These are phyloP conservation scores for Obba rivulosa DNA, from an alignment of 768 basidiomycete species.

Conservation along the genomic window DNA sequence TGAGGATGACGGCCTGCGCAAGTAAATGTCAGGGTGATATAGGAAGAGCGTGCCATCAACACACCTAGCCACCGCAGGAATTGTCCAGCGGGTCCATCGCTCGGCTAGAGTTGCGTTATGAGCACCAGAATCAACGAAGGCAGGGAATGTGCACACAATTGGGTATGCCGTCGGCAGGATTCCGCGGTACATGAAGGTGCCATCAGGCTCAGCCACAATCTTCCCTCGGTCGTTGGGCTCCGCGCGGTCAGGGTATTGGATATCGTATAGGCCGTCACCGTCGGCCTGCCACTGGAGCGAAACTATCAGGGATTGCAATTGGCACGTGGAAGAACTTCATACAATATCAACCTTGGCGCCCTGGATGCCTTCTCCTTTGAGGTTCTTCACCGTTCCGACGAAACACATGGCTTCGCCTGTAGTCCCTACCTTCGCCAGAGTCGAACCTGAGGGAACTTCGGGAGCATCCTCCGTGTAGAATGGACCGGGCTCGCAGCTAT, in stretches of 20 bases:
- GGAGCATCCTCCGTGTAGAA: constrained; percentile 30
- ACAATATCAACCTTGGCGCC: constrained; percentile 31
- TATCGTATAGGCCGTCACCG: constrained; percentile 33
- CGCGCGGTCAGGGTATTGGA: constrained; percentile 25
- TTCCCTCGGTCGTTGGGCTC: constrained; percentile 27
- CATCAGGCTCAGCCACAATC: constrained; percentile 25
- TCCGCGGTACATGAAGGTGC: constrained; percentile 26
- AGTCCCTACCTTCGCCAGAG: constrained; percentile 19
- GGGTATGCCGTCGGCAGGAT: constrained; percentile 29
- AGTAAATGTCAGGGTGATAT: background rate
- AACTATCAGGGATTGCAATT: background rate
- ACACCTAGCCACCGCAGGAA: constrained; percentile 22
- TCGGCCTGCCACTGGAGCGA: constrained; percentile 33
- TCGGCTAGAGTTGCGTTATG: constrained; percentile 14
- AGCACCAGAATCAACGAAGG: background rate
- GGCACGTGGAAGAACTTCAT: constrained; percentile 2
- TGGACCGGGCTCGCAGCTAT: constrained; percentile 30
- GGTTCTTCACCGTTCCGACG: constrained; percentile 29
- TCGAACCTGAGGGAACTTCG: constrained; percentile 23
- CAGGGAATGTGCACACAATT: constrained; percentile 17
- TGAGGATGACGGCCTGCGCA: constrained; percentile 26
- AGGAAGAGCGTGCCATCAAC: background rate
- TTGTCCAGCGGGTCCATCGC: constrained; percentile 26
- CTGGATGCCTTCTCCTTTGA: constrained; percentile 26
- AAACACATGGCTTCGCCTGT: constrained; percentile 32